These are phyloP conservation scores for Leishmania braziliensis DNA, from an alignment of 208 protist species.

Conservation along the genomic window DNA sequence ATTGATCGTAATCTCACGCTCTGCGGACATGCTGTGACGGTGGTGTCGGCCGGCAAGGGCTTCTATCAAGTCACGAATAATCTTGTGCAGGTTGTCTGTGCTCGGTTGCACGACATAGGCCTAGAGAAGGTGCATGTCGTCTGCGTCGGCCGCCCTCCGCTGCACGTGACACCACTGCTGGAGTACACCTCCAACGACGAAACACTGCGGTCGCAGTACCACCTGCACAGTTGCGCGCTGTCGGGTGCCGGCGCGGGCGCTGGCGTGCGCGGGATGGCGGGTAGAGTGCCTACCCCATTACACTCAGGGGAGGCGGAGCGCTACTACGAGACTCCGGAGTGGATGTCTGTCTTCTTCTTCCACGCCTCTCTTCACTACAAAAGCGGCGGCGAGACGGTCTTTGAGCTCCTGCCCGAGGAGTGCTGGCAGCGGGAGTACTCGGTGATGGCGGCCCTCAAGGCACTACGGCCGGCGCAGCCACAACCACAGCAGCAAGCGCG, in stretches of 20 bases:
- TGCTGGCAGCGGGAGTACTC: constrained; percentile 50
- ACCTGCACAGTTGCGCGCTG: constrained; percentile 44
- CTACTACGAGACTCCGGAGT: constrained; percentile 76
- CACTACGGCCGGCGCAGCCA: not conserved
- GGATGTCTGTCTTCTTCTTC: constrained; percentile 75
- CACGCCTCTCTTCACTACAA: constrained; percentile 45
- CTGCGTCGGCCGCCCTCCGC: constrained; percentile 81
- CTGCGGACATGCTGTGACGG: constrained; percentile 68
- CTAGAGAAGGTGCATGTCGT: constrained; percentile 72
- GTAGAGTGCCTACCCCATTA: not conserved
- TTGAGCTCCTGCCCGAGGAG: constrained; percentile 74
- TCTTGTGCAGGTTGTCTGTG: constrained; percentile 66
- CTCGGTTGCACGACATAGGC: constrained; percentile 72
- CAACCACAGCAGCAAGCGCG: not conserved
- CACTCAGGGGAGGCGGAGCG: constrained; percentile 15
- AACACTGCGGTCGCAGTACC: constrained; percentile 72
- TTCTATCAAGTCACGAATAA: constrained; percentile 74
- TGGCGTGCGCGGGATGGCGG: not conserved
- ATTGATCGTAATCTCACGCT: constrained; percentile 53
- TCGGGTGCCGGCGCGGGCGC: constrained; percentile 6
- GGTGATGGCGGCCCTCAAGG: constrained; percentile 12
- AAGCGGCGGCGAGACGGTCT: constrained; percentile 39
- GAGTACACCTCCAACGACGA: constrained; percentile 70
- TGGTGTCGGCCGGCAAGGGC: constrained; percentile 83
- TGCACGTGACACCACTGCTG: constrained; percentile 82